Conservation (phyloP, 148 eudicot genomes). For the Chenopodium berlandieri region DNA sequence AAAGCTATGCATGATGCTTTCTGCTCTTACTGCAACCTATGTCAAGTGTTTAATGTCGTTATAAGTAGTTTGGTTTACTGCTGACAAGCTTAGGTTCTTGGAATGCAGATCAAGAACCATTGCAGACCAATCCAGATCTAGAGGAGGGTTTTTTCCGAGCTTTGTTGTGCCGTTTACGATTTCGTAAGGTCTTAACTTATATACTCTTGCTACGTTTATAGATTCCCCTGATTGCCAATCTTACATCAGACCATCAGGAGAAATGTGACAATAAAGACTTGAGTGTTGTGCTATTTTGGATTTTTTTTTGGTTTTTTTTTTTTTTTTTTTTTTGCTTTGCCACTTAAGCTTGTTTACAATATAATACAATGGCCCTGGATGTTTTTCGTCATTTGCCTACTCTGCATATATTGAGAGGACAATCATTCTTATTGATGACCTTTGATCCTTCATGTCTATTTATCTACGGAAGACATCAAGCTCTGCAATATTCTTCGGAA, state of each 20-base stretch:
- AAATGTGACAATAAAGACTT: neutral
- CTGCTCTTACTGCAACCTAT: neutral
- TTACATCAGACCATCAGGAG: neutral
- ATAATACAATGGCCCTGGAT: too few relatives aligned
- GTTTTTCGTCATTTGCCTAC: too few relatives aligned
- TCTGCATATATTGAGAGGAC: neutral
- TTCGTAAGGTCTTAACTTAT: constrained; percentile 95
- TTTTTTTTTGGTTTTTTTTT: too few relatives aligned
- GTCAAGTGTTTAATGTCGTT: too few relatives aligned
- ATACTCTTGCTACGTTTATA: constrained; percentile 14
- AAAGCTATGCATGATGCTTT: neutral
- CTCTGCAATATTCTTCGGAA: neutral
- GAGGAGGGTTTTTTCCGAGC: constrained; percentile 94
- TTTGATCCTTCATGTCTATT: neutral
- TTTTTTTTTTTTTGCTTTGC: neutral
- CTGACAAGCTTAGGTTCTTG: constrained; percentile 12
- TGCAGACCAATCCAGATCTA: constrained; percentile 64
- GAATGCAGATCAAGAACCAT: constrained; percentile 75
- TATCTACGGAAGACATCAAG: neutral
- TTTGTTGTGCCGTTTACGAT: constrained; percentile 88
- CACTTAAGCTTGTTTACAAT: neutral
- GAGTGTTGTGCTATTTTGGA: neutral
- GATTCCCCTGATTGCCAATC: neutral
- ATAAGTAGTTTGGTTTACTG: neutral
- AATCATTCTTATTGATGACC: neutral